Percentiles rank a stretch among this genome's conserved stretches.
Conservation (phyloP, 805 yeast genomes). For the Pichia kluyveri region DNA sequence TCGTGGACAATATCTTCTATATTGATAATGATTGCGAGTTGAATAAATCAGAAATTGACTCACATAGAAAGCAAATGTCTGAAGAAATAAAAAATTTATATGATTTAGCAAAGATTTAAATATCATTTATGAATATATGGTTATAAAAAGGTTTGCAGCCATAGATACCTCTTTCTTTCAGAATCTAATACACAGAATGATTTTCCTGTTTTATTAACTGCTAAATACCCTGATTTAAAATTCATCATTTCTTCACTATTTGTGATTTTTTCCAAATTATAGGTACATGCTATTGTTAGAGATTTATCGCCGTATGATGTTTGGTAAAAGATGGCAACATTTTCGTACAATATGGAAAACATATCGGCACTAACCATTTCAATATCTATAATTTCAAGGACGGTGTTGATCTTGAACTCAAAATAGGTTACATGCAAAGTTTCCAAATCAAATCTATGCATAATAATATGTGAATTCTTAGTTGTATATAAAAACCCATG, state of each 20-base stretch:
- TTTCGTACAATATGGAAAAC: neutral
- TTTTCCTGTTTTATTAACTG: conserved; percentile 23
- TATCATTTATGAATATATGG: too few species aligned
- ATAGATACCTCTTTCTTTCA: conserved; percentile 28
- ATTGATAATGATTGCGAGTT: conserved; percentile 13
- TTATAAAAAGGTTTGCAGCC: neutral
- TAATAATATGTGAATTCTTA: neutral
- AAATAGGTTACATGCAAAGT: neutral
- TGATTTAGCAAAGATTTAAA: neutral
- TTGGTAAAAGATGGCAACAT: neutral
- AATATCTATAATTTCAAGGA: neutral
- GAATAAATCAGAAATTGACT: conserved; percentile 2
- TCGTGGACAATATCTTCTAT: conserved; percentile 8
- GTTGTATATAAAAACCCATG: neutral
- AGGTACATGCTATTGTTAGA: neutral
- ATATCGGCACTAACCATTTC: neutral
- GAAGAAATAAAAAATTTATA: conserved; percentile 1
- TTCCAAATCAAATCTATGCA: neutral
- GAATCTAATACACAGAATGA: conserved; percentile 34
- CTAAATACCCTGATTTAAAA: conserved; percentile 25
- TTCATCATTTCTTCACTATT: conserved; percentile 1
- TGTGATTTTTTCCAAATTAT: conserved; percentile 1
- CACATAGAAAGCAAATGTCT: conserved; percentile 8
- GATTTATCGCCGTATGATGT: neutral
- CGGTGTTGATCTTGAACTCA: neutral